Conservation (phyloP, 306 rosid genomes). For the Astragalus membranaceus region DNA sequence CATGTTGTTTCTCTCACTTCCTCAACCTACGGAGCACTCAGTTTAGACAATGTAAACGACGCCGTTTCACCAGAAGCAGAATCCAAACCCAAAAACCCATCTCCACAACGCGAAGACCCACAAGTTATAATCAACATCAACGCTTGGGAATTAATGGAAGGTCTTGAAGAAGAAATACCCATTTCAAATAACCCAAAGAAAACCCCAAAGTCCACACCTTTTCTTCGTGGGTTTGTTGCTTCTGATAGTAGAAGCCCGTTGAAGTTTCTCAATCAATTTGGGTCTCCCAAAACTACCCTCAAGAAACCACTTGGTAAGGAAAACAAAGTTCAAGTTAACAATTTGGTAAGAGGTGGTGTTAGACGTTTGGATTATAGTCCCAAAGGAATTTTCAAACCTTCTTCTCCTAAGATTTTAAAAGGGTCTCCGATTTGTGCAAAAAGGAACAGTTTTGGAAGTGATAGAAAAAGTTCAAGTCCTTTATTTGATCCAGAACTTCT, state of each 20-base stretch:
- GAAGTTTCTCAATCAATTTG: slow-evolving; percentile 65
- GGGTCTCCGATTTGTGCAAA: slow-evolving; percentile 40
- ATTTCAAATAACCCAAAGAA: slow-evolving; percentile 42
- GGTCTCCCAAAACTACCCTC: slow-evolving; percentile 54
- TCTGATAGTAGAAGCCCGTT: slow-evolving; percentile 55
- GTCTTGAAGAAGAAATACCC: slow-evolving; percentile 72
- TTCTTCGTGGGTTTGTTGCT: slow-evolving; percentile 61
- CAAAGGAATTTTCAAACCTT: slow-evolving; percentile 31
- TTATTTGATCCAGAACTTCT: slow-evolving; percentile 81
- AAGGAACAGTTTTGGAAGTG: slow-evolving; percentile 51
- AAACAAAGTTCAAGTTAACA: slow-evolving; percentile 39
- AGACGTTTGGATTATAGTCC: slow-evolving; percentile 71
- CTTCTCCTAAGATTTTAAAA: slow-evolving; percentile 40
- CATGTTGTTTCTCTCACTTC: slow-evolving; percentile 95
- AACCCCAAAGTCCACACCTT: slow-evolving; percentile 55
- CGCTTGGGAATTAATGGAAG: slow-evolving; percentile 98
- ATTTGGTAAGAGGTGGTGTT: slow-evolving; percentile 14
- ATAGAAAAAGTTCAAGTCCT: slow-evolving; percentile 50
- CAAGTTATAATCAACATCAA: slow-evolving; percentile 70
- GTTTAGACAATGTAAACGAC: slow-evolving; percentile 30
- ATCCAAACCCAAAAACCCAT: slow-evolving; percentile 31
- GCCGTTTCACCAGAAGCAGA: not conserved
- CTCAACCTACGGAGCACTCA: slow-evolving; percentile 73
- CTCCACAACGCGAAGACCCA: slow-evolving; percentile 24
- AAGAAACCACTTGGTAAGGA: slow-evolving; percentile 62